Evolutionary conservation across 805 yeast genomes (phyloP), one percentile per base, ranked within the genome.

Genomic region (Ogataea philodendri): DNA sequence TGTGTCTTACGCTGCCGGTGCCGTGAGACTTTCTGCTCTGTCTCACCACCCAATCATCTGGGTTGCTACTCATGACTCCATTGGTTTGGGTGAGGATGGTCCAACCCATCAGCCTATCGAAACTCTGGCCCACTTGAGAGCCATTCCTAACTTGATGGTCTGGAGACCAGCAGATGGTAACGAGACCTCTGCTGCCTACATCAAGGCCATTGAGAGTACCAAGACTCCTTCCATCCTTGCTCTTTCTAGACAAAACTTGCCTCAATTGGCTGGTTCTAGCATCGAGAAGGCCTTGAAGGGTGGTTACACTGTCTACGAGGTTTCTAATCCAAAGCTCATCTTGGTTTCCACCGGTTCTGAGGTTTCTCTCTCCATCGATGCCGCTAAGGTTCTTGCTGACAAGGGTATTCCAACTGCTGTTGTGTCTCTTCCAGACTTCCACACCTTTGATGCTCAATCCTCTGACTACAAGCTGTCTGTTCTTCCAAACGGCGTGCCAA

Each of bases 141-240:
- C 94, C 48, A 59, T 72, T 55, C 95, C 95, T 64, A 84, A 84
- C 72, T 56, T 80, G 52, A 71, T 76, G 59, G 93, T 84, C 41
- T 84, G 90, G 90, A 83, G 95, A 78, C 94, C 95, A 51, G 93
- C 93, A 56, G 95, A 84, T 62, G 90, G 93, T 74, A 84, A 84
- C 63, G 95, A 84, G 67, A 77, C 78, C 39, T 78, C 89, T 49
- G 94, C 90, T 58, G 86, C 94, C 45, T 84, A 84, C 72, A 66
- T 70, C 61, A 70, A 69, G 46, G 80, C 93, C 32, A 55, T 84
- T 46, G 72, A 67, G 57, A 68, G 81, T 30, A 73, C 66, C 37
- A 63, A 66, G 48, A 81, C 89, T 29, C 94, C 94, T 54, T 71
- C 83, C 45, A 66, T 84, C 52, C 68, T 84, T 59, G 89, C 90